These are phyloP conservation scores for Hypomontagnella submonticulosa DNA, from an alignment of 495 filamentous ascomycete species.

Conservation along the genomic window DNA sequence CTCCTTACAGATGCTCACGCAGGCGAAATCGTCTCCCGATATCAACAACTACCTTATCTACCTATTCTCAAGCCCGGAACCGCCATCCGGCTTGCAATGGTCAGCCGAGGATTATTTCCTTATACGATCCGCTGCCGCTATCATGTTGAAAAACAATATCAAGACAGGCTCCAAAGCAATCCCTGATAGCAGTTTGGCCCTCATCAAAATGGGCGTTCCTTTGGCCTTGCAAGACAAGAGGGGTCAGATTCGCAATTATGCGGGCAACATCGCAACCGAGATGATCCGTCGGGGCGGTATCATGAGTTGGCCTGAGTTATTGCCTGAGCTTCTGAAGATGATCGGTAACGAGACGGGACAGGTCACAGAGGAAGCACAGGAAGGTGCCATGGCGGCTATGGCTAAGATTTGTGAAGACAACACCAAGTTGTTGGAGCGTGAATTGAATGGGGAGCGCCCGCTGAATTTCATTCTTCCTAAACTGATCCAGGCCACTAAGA, in stretches of 20 bases:
- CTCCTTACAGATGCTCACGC: slow-evolving; percentile 81
- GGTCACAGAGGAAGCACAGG: slow-evolving; percentile 75
- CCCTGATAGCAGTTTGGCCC: slow-evolving; percentile 71
- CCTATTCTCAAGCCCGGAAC: slow-evolving; percentile 77
- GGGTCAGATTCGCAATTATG: slow-evolving; percentile 83
- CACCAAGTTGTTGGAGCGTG: slow-evolving; percentile 83
- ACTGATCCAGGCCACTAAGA: slow-evolving; percentile 85
- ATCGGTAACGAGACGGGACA: slow-evolving; percentile 78
- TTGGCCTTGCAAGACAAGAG: slow-evolving; percentile 83
- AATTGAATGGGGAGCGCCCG: slow-evolving; percentile 86
- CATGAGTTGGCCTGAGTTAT: slow-evolving; percentile 88
- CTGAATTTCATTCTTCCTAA: slow-evolving; percentile 91
- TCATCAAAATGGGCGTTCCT: slow-evolving; percentile 82
- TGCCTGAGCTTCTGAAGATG: slow-evolving; percentile 81
- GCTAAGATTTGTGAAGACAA: slow-evolving; percentile 98
- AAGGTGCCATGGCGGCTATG: slow-evolving; percentile 93
- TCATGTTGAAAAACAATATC: slow-evolving; percentile 96
- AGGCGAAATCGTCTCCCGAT: slow-evolving; percentile 90
- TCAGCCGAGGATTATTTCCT: slow-evolving; percentile 69
- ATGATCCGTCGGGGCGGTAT: slow-evolving; percentile 85
- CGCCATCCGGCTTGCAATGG: slow-evolving; percentile 68
- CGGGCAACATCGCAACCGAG: slow-evolving; percentile 96
- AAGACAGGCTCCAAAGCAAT: slow-evolving; percentile 75
- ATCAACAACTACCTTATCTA: slow-evolving; percentile 97
- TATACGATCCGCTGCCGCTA: slow-evolving; percentile 84